phyloP scores from a whole-genome alignment of 208 protist genomes.

The Naegleria lovaniensis region DNA sequence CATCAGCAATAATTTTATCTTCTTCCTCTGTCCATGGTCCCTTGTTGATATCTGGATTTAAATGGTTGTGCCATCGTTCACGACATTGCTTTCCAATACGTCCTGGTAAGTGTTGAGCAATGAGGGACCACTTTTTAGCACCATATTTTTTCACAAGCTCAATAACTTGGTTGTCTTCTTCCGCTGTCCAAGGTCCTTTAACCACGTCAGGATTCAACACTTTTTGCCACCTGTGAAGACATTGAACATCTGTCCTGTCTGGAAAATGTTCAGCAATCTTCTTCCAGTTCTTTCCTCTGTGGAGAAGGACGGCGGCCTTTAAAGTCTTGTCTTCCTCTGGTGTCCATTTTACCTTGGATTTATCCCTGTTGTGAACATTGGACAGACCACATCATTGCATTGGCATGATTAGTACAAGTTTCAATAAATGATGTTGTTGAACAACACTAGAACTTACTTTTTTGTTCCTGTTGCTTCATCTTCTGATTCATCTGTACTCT shows the following conservation, averaged over 20 bases:
- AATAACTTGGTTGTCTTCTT: conserved; percentile 23
- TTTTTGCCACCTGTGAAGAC: conserved; percentile 29
- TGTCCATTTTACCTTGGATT: conserved; percentile 26
- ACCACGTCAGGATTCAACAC: conserved; percentile 21
- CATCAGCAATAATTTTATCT: conserved; percentile 51
- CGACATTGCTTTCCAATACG: conserved; percentile 33
- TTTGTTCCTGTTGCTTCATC: not conserved
- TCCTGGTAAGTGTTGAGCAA: conserved; percentile 21
- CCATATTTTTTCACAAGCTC: conserved; percentile 32
- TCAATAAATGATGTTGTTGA: too few species aligned
- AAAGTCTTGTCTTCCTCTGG: conserved; percentile 6
- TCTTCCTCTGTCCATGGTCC: conserved; percentile 43
- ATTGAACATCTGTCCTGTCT: conserved; percentile 23
- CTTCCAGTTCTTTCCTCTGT: conserved; percentile 33
- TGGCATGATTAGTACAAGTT: too few species aligned
- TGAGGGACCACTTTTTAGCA: conserved; percentile 30
- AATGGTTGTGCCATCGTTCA: conserved; percentile 32
- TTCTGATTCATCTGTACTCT: not conserved
- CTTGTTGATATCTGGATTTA: conserved; percentile 34
- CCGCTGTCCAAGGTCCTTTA: conserved; percentile 30
- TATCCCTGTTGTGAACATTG: not conserved
- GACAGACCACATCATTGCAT: too few species aligned
- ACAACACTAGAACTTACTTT: not conserved
- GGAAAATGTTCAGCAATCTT: conserved; percentile 28
- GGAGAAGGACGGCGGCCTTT: not conserved